Conservation (phyloP, 2,329 filamentous ascomycete genomes). For the Cladobotryum mycophilum region DNA sequence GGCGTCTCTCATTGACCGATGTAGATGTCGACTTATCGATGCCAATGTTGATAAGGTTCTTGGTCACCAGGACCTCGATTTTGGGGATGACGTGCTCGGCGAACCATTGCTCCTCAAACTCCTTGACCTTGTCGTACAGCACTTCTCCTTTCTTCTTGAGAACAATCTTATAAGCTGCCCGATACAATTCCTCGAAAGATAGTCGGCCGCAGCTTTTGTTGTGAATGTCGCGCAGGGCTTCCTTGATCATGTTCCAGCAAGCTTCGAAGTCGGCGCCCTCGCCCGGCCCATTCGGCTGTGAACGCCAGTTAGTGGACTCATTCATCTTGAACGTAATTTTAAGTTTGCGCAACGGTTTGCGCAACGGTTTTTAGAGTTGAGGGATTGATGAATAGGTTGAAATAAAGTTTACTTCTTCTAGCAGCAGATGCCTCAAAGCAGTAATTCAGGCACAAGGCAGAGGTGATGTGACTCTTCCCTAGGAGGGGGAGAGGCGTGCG, state of each 20-base stretch:
- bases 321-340: not conserved
- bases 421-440: not conserved
- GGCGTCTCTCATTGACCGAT: slow-evolving; percentile 70
- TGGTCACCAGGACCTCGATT: slow-evolving; percentile 65
- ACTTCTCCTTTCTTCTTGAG: slow-evolving; percentile 77
- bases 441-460: not conserved
- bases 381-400: not conserved
- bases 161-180: slow-evolving; percentile 89
- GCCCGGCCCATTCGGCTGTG: slow-evolving; percentile 32
- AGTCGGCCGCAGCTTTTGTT: slow-evolving; percentile 82
- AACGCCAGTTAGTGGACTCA: slow-evolving; percentile 17
- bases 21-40: slow-evolving; percentile 50
- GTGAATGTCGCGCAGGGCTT: slow-evolving; percentile 82
- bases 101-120: slow-evolving; percentile 80
- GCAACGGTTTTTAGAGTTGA: not conserved
- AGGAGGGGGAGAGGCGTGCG: not conserved
- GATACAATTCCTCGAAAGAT: slow-evolving; percentile 93
- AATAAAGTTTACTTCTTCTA: no score
- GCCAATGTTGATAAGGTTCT: slow-evolving; percentile 56
- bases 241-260: slow-evolving; percentile 70
- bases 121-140: slow-evolving; percentile 73
- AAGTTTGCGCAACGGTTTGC: not conserved
- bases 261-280: slow-evolving; percentile 75
- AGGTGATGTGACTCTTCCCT: no score
- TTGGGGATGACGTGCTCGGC: slow-evolving; percentile 62